Conservation (phyloP, 371 early-diverging fungal genomes). For the Lichtheimia corymbifera region DNA sequence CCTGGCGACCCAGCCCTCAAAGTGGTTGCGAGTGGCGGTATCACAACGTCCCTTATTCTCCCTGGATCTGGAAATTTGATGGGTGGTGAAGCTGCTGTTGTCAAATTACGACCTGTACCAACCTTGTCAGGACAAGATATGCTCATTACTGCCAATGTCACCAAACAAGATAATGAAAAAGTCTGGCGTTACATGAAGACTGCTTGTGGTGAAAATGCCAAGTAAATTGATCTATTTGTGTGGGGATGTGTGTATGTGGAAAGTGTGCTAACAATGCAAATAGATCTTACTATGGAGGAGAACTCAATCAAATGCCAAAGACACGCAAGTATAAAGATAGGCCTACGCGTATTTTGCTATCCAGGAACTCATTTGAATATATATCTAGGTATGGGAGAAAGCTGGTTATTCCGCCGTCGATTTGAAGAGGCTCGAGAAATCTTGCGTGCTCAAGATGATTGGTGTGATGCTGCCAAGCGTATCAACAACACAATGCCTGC, state of each 20-base stretch:
- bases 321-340: slow-evolving; percentile 34
- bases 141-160: slow-evolving; percentile 60
- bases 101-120: slow-evolving; percentile 63
- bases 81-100: slow-evolving; percentile 79
- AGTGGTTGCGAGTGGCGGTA: slow-evolving; percentile 77
- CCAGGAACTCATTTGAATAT: slow-evolving; percentile 4
- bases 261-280: too few relatives aligned
- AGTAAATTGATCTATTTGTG: slow-evolving; percentile 18
- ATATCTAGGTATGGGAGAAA: slow-evolving; percentile 69
- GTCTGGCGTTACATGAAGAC: slow-evolving; percentile 84
- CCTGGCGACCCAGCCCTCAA: slow-evolving; percentile 69
- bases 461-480: slow-evolving; percentile 69
- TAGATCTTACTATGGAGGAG: slow-evolving; percentile 33
- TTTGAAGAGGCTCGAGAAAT: slow-evolving; percentile 67
- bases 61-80: slow-evolving; percentile 82
- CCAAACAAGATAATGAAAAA: slow-evolving; percentile 46
- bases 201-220: slow-evolving; percentile 89
- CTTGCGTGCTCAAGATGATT: slow-evolving; percentile 68
- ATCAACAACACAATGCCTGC: slow-evolving; percentile 26
- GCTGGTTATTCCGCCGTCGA: slow-evolving; percentile 65
- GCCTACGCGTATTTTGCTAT: not conserved
- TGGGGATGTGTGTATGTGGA: too few relatives aligned
- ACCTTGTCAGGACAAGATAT: slow-evolving; percentile 69
- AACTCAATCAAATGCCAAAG: slow-evolving; percentile 31
- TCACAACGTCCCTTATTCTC: slow-evolving; percentile 75